phyloP scores from a whole-genome alignment of 2,329 filamentous ascomycete species.

The Sarocladiaceae sp. region DNA sequence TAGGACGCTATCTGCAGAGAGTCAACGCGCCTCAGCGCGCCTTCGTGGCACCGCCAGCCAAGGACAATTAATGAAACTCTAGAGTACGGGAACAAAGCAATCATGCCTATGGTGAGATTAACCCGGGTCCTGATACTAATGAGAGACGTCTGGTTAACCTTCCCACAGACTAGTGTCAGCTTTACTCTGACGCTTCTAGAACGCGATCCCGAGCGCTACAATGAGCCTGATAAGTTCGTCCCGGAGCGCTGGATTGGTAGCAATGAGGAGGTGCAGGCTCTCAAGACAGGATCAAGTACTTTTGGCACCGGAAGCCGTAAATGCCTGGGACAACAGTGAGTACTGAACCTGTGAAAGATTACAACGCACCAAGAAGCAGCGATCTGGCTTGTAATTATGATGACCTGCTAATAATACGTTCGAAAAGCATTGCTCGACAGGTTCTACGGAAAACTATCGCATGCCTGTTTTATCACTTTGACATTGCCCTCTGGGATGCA shows the following conservation, averaged over 20 bases:
- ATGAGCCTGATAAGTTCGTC: conserved; percentile 12
- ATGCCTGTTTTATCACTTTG: conserved; percentile 13
- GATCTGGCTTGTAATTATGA: too few relatives aligned
- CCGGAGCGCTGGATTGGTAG: conserved; percentile 14
- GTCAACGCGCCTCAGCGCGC: conserved; percentile 14
- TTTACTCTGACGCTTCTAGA: conserved; percentile 14
- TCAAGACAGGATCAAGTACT: background rate
- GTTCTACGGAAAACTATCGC: conserved; percentile 15
- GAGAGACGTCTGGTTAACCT: background rate
- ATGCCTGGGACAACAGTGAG: conserved; percentile 14
- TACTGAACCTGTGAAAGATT: background rate
- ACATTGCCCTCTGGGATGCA: conserved; percentile 3
- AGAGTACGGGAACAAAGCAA: conserved; percentile 4
- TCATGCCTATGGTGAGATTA: conserved; percentile 12
- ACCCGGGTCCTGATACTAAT: conserved; percentile 2
- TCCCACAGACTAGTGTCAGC: conserved; percentile 3
- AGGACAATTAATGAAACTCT: conserved; percentile 9
- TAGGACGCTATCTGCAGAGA: conserved; percentile 16
- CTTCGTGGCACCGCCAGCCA: conserved; percentile 15
- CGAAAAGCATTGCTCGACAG: conserved; percentile 11
- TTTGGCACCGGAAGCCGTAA: conserved; percentile 15
- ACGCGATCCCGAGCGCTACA: conserved; percentile 11
- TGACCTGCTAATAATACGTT: too few relatives aligned
- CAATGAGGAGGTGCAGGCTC: background rate
- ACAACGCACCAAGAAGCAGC: background rate